Percentiles rank a stretch among this genome's conserved stretches.
Conservation (phyloP, 2,329 filamentous ascomycete species). For the Trichoderma harzianum region DNA sequence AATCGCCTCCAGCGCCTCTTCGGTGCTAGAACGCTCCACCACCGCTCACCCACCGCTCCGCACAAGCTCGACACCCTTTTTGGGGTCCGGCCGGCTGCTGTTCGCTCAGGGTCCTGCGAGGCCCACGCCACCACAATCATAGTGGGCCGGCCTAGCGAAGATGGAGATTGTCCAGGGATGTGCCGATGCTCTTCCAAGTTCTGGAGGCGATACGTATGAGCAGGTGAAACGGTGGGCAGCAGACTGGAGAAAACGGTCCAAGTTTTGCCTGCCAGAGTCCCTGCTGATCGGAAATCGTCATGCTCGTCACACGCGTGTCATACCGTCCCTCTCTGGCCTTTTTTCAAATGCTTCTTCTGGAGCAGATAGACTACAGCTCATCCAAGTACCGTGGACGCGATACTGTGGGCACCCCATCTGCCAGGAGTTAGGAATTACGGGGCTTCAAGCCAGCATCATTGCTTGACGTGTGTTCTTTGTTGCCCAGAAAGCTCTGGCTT, state of each 20-base stretch:
- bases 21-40: background rate
- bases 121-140: conserved; percentile 8
- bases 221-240: background rate
- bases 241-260: background rate
- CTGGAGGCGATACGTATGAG: background rate
- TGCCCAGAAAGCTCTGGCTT: background rate
- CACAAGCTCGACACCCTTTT: conserved; percentile 7
- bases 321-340: background rate
- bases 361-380: background rate
- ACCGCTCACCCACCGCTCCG: conserved; percentile 3
- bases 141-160: background rate
- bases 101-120: conserved; percentile 15
- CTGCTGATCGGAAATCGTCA: conserved; percentile 13
- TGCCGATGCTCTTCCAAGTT: background rate
- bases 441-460: background rate
- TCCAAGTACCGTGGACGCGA: background rate
- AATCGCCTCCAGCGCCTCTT: background rate
- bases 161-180: background rate
- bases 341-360: background rate
- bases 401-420: background rate
- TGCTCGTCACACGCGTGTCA: conserved; percentile 16
- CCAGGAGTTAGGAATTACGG: conserved; percentile 6
- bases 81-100: background rate
- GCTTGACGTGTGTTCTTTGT: background rate
- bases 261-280: background rate